These are phyloP conservation scores for Polygonum aviculare DNA, from an alignment of 148 eudicot genomes.

Conservation along the genomic window DNA sequence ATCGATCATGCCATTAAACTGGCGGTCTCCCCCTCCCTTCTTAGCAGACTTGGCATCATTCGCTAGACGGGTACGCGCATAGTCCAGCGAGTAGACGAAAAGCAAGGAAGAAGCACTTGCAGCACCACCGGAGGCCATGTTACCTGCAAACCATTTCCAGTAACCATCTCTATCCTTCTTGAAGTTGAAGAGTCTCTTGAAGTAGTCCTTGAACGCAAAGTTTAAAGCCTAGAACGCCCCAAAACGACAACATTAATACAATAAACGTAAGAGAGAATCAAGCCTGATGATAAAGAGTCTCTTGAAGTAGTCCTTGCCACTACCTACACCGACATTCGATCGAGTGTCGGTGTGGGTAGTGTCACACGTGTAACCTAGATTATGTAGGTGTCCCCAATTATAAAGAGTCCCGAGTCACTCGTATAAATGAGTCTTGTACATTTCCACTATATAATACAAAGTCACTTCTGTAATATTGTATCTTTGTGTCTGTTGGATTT, in stretches of 20 bases:
- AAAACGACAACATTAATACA: not conserved
- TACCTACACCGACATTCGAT: no score
- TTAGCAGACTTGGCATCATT: conserved; percentile 66
- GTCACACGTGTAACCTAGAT: no score
- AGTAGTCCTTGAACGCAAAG: conserved; percentile 79
- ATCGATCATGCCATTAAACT: conserved; percentile 58
- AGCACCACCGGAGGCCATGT: conserved; percentile 73
- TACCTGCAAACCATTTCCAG: conserved; percentile 85
- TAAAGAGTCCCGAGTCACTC: no score
- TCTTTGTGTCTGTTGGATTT: no score
- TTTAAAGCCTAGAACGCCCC: conserved; percentile 45
- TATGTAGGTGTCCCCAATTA: no score
- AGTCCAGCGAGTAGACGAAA: conserved; percentile 63
- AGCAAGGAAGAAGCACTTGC: conserved; percentile 65
- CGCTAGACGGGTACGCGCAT: conserved; percentile 64
- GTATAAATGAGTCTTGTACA: no score
- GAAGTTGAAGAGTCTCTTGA: conserved; percentile 70
- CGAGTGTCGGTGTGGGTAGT: no score
- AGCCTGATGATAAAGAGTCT: not conserved
- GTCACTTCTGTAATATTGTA: no score
- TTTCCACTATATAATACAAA: no score
- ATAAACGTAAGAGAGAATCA: not conserved
- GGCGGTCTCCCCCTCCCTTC: conserved; percentile 69
- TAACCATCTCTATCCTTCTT: conserved; percentile 77
- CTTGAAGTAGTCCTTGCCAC: no score